These are phyloP conservation scores for Penicillium coffeae DNA, from an alignment of 495 filamentous ascomycete genomes.

Conservation along the genomic window DNA sequence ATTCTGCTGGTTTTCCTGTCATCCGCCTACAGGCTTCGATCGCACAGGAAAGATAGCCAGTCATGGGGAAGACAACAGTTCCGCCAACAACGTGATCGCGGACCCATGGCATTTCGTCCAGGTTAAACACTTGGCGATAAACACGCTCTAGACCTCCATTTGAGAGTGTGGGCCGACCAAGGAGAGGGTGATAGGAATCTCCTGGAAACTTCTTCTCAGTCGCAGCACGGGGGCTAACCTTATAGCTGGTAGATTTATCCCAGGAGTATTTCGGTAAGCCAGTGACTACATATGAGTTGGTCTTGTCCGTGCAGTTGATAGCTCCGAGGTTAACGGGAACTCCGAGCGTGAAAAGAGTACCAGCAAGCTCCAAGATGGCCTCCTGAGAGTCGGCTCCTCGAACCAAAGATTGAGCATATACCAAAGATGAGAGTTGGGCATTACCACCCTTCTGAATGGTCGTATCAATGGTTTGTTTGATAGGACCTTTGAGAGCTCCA, in stretches of 20 bases:
- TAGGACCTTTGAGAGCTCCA: slow-evolving; percentile 53
- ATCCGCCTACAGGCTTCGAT: slow-evolving; percentile 44
- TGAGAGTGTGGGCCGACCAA: slow-evolving; percentile 37
- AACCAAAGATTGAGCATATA: no score
- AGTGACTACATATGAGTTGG: slow-evolving; percentile 22
- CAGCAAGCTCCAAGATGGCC: neutral
- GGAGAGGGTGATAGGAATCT: slow-evolving; percentile 41
- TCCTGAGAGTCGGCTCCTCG: neutral
- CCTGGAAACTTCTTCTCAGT: slow-evolving; percentile 44
- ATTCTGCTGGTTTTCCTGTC: slow-evolving; percentile 32
- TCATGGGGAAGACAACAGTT: slow-evolving; percentile 45
- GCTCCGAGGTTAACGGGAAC: slow-evolving; percentile 16
- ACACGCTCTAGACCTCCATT: slow-evolving; percentile 21
- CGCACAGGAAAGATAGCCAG: slow-evolving; percentile 46
- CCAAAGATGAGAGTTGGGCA: no score
- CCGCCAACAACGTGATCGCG: slow-evolving; percentile 37
- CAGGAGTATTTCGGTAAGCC: slow-evolving; percentile 51
- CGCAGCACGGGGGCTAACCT: slow-evolving; percentile 44
- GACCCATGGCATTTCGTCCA: slow-evolving; percentile 23
- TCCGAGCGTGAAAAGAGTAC: neutral
- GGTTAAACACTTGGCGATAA: slow-evolving; percentile 34
- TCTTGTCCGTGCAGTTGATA: slow-evolving; percentile 17
- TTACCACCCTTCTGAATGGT: neutral
- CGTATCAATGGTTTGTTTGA: slow-evolving; percentile 39
- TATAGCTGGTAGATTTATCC: slow-evolving; percentile 39